Evolutionary conservation across 139 green algal genomes (phyloP).

Genomic region (Chlamydomonas eustigma): DNA sequence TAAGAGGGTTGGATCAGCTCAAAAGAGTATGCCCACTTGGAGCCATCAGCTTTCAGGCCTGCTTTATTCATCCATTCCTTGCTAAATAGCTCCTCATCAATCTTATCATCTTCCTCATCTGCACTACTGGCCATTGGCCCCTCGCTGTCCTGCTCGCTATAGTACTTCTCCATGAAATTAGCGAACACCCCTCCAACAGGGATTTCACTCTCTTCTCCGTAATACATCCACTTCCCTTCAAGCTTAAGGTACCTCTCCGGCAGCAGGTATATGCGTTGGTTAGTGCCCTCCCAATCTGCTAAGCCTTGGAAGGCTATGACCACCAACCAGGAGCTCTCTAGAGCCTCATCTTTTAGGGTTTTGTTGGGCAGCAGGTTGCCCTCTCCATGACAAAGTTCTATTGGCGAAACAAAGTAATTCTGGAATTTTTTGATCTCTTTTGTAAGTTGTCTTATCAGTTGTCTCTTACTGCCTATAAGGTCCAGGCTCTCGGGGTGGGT

Average conservation of each 20-base stretch:
- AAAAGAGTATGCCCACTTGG: neutral
- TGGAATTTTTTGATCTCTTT: neutral
- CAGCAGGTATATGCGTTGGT: neutral
- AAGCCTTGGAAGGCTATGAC: neutral
- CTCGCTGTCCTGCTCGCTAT: neutral
- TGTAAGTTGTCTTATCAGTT: neutral
- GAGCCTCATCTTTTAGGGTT: too few species aligned
- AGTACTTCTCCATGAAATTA: slow-evolving; percentile 7
- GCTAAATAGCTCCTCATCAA: neutral
- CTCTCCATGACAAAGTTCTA: neutral
- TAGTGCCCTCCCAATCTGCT: neutral
- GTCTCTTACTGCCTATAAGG: slow-evolving; percentile 16
- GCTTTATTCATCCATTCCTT: neutral
- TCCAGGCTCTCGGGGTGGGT: slow-evolving; percentile 24
- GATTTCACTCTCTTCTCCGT: neutral
- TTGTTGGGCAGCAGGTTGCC: neutral
- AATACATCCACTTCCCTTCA: slow-evolving; percentile 24
- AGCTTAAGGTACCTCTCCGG: slow-evolving; percentile 20
- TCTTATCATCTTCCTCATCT: neutral
- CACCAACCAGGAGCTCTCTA: neutral
- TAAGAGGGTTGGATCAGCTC: neutral
- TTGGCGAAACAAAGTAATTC: slow-evolving; percentile 1
- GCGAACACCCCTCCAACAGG: slow-evolving; percentile 5
- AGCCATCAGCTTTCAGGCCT: neutral
- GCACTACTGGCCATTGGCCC: too few species aligned